Evolutionary conservation across 177 flowering plant species (phyloP).

Genomic region (Vitis hybrid): DNA sequence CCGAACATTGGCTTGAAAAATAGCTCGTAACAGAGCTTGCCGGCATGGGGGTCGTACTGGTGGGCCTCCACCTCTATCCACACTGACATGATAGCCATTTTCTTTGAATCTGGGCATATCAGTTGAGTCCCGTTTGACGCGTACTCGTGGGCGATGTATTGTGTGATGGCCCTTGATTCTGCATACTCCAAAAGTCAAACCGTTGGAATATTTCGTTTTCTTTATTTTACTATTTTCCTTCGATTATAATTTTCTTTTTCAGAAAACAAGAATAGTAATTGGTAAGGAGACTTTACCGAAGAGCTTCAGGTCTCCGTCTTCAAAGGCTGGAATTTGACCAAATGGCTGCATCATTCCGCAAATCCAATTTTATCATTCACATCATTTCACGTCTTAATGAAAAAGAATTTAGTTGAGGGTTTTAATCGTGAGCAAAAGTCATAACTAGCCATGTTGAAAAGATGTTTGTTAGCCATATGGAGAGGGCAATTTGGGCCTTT

Average conservation of each 20-base stretch:
- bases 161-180: constrained; percentile 83
- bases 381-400: too few relatives aligned
- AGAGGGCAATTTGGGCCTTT: too few relatives aligned
- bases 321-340: constrained; percentile 56
- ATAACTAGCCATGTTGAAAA: too few relatives aligned
- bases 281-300: constrained; percentile 35
- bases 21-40: constrained; percentile 42
- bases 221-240: too few relatives aligned
- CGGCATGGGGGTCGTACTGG: constrained; percentile 44
- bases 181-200: constrained; percentile 5
- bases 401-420: too few relatives aligned
- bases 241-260: too few relatives aligned
- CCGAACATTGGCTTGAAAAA: constrained; percentile 42
- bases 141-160: constrained; percentile 45
- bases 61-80: constrained; percentile 77
- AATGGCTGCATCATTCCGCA: constrained; percentile 46
- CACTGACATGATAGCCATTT: constrained; percentile 25
- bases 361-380: neutral
- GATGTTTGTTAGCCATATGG: too few relatives aligned
- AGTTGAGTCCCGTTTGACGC: constrained; percentile 46
- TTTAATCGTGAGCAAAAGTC: too few relatives aligned
- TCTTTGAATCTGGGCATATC: constrained; percentile 27
- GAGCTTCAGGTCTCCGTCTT: constrained; percentile 56
- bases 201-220: too few relatives aligned
- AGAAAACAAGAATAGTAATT: too few relatives aligned